These are phyloP conservation scores for Ailanthus altissimus DNA, from an alignment of 345 rosid species.

Conservation along the genomic window DNA sequence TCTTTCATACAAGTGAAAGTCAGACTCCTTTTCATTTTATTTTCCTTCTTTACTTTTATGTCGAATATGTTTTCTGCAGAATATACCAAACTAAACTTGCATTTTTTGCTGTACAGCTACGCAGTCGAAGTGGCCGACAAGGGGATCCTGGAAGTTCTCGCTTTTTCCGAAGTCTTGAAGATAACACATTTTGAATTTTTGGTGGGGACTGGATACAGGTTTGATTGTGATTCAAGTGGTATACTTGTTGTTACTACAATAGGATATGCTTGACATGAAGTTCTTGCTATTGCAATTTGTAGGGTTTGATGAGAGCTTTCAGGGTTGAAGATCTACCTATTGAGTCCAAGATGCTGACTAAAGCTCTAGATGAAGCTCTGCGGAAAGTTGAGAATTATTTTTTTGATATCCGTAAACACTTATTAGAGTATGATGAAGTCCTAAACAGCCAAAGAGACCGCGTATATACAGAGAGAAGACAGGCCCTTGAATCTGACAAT, in stretches of 20 bases:
- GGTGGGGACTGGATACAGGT: conserved; percentile 98
- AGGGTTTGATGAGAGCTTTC: conserved; percentile 98
- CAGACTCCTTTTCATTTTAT: neutral
- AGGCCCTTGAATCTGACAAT: conserved; percentile 82
- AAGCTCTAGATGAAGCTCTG: conserved; percentile 96
- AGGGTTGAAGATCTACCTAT: conserved; percentile 96
- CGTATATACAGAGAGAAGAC: conserved; percentile 91
- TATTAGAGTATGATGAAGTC: conserved; percentile 94
- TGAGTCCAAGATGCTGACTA: conserved; percentile 93
- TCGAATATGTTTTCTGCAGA: neutral
- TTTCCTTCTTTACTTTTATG: neutral
- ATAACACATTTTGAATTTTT: conserved; percentile 87
- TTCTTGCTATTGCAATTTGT: conserved; percentile 29
- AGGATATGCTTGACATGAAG: conserved; percentile 12
- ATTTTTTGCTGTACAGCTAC: conserved; percentile 52
- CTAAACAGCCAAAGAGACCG: conserved; percentile 98
- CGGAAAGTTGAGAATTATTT: conserved; percentile 96
- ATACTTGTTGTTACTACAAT: conserved; percentile 12
- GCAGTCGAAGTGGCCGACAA: conserved; percentile 95
- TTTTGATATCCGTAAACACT: conserved; percentile 87
- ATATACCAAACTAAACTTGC: conserved; percentile 5
- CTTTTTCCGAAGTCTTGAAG: conserved; percentile 97
- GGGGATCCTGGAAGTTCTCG: conserved; percentile 99
- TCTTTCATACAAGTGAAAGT: neutral
- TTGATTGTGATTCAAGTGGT: conserved; percentile 26